phyloP scores from a whole-genome alignment of 805 yeast species.

The Candida nanaspora region DNA sequence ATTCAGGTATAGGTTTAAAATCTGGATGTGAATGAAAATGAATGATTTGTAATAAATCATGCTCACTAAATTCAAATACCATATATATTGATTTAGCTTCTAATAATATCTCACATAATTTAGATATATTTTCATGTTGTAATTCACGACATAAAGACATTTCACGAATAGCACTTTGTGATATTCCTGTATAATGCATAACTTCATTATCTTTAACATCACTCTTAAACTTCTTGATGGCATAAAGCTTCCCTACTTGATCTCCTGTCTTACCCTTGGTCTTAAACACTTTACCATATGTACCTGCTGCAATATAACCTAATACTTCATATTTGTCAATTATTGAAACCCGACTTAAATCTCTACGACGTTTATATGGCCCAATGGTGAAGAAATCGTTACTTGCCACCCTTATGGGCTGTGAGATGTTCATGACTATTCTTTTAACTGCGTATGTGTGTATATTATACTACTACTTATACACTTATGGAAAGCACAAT shows the following conservation, averaged over 20 bases:
- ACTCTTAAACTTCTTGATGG: conserved; percentile 92
- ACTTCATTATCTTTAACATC: conserved; percentile 85
- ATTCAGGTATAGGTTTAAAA: conserved; percentile 66
- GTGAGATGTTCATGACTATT: conserved; percentile 7
- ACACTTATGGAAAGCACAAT: too few species aligned
- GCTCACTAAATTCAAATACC: conserved; percentile 96
- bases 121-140: conserved; percentile 70
- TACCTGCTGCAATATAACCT: conserved; percentile 98
- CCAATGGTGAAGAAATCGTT: conserved; percentile 47
- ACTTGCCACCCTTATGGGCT: conserved; percentile 49
- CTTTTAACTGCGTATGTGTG: too few species aligned
- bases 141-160: conserved; percentile 92
- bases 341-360: conserved; percentile 61
- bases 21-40: conserved; percentile 94
- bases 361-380: conserved; percentile 59
- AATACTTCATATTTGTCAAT: conserved; percentile 79
- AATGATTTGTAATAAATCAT: conserved; percentile 87
- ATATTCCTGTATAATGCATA: conserved; percentile 85
- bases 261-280: conserved; percentile 44
- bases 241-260: conserved; percentile 39
- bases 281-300: conserved; percentile 92
- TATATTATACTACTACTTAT: too few species aligned
- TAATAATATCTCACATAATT: conserved; percentile 71
- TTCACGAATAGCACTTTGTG: conserved; percentile 94
- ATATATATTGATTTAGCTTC: conserved; percentile 88